Evolutionary conservation across 257 asterid species (phyloP).

Genomic region (Handroanthus guayacan): DNA sequence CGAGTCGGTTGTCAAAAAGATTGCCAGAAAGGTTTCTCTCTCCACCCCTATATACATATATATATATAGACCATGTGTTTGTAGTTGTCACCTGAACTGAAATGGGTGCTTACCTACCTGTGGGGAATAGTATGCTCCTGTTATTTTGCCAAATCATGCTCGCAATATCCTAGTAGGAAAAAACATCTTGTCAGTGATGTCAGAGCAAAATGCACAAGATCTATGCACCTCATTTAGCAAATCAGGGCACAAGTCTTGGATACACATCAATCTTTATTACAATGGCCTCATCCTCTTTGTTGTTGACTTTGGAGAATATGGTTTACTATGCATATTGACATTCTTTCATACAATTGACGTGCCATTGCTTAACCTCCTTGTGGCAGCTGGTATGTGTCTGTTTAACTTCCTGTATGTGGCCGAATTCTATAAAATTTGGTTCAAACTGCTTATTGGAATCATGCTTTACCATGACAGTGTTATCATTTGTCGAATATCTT

Average conservation of each 20-base stretch:
- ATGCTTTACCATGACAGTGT: neutral
- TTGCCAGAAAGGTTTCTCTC: constrained; percentile 83
- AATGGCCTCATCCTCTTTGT: too few relatives aligned
- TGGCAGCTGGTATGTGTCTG: neutral
- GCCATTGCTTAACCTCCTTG: neutral
- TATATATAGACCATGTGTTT: constrained; percentile 4
- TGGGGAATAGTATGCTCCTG: neutral
- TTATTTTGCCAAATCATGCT: constrained; percentile 2
- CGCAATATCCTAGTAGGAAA: neutral
- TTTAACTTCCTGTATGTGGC: neutral
- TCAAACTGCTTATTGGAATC: neutral
- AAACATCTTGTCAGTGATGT: neutral
- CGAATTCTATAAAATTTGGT: neutral
- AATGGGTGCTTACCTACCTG: neutral
- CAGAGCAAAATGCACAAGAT: neutral
- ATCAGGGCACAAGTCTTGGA: neutral
- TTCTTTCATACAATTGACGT: neutral
- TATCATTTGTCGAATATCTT: neutral
- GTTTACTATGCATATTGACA: constrained; percentile 6
- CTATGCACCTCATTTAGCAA: neutral
- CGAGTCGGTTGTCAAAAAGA: constrained; percentile 83
- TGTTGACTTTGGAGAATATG: neutral
- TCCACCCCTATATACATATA: constrained; percentile 11
- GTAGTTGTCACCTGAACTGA: constrained; percentile 5
- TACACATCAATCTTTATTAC: neutral